Conservation (phyloP, 192 early-diverging fungal genomes). For the Rhizoclosmatium globosum region DNA sequence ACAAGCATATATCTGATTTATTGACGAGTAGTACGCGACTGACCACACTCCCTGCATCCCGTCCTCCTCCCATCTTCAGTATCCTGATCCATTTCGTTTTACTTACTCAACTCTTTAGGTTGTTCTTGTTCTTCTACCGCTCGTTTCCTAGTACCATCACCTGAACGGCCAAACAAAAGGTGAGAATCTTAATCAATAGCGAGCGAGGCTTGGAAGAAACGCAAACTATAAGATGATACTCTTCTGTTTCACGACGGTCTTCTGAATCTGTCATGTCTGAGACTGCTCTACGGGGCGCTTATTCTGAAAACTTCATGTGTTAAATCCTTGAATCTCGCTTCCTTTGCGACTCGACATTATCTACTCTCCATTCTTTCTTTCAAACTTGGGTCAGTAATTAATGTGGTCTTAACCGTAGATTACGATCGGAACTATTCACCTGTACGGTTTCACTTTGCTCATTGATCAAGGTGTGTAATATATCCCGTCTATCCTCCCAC, state of each 20-base stretch:
- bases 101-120: neutral
- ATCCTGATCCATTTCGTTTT: neutral
- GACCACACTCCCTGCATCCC: neutral
- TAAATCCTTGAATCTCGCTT: neutral
- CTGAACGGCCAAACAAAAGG: neutral
- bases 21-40: constrained; percentile 24
- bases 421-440: neutral
- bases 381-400: neutral
- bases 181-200: neutral
- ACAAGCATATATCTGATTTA: constrained; percentile 40
- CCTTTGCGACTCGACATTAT: neutral
- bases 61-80: neutral
- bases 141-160: neutral
- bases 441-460: neutral
- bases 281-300: constrained; percentile 16
- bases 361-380: neutral
- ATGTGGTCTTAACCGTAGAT: neutral
- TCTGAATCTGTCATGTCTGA: constrained; percentile 22
- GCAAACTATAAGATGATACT: constrained; percentile 2
- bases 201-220: too few species aligned
- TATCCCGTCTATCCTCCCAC: neutral
- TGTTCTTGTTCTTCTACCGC: neutral
- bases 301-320: neutral
- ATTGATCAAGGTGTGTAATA: constrained; percentile 1
- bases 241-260: constrained; percentile 29